These are phyloP conservation scores for Pleurozium schreberi DNA, from an alignment of 225 moss, liverwort and hornwort species.

Conservation along the genomic window DNA sequence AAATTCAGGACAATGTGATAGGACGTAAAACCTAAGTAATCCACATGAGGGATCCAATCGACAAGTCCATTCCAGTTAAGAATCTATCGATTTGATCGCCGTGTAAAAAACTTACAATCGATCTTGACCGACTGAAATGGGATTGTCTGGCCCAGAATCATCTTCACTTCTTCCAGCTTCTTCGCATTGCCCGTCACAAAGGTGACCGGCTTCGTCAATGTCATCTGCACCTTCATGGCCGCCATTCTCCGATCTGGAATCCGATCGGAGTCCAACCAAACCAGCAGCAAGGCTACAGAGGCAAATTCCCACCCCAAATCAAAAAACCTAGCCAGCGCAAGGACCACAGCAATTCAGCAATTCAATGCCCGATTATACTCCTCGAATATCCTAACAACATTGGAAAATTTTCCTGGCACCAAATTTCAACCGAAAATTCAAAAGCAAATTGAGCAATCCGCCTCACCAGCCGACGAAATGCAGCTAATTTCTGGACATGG, in stretches of 20 bases:
- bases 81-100: neutral
- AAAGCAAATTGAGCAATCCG: neutral
- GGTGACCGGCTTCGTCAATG: conserved; percentile 78
- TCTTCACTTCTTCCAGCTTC: conserved; percentile 97
- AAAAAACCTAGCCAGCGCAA: neutral
- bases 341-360: neutral
- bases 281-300: neutral
- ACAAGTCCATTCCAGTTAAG: neutral
- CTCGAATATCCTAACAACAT: neutral
- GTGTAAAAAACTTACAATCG: conserved; percentile 44
- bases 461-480: neutral
- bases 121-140: conserved; percentile 79
- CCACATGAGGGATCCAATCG: neutral
- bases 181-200: conserved; percentile 95
- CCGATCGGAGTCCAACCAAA: neutral
- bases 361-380: neutral
- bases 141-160: conserved; percentile 94
- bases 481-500: neutral
- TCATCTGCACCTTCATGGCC: conserved; percentile 54
- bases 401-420: neutral
- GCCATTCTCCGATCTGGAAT: conserved; percentile 26
- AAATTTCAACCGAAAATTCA: neutral
- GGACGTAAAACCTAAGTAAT: neutral
- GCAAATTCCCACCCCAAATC: neutral
- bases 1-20: neutral